Evolutionary conservation across 176 grass and related monocot genomes (phyloP), one percentile per base, ranked within the genome.

Genomic region (Hyparrhenia diplandra): DNA sequence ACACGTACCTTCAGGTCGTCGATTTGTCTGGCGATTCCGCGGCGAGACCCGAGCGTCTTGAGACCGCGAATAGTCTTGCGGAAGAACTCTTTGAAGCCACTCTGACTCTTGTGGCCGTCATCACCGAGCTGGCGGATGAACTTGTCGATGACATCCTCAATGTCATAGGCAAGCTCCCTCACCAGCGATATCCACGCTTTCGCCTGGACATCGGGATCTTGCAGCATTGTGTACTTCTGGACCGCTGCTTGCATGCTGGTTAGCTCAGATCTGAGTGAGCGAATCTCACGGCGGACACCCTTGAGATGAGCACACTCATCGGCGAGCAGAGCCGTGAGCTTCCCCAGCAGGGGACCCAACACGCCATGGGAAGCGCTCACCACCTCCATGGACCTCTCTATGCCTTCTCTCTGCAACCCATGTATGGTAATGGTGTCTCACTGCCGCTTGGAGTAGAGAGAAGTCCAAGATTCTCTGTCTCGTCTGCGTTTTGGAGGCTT

Each of bases 141-240:
- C 40, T 37, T 24, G 20, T 82, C 69, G 4, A 82, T 23, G 39
- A 21, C 31, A 13, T 82, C 69, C 1, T 82, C 69, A 0, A 21
- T 61, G 9, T 82, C 67, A 0, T 81, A 71, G 12, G 79, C 36
- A 18, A 72, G 18, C 67, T 82, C 79, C 52, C 79, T 60, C 28
- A 82, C 24, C 68, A 70, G 39, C 2, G 37, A 24, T 73, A 47
- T 64, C 80, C 80, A 82, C 1, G 27, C 1, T 20, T 82, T 72
- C 18, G 3, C 68, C 42, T 82, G 80, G 39, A 27, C 67, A 43
- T 70, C 13, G 24, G 67, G 67, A 70, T 70, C 6, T 70, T 43
- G 67, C 3, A 70, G 5, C 0, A 12, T 12, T 1, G 40, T 11
- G 40, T 42, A 42, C 37, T 10, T 40, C 12, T 43, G n/a, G 5